phyloP scores from a whole-genome alignment of 192 early-diverging fungal genomes.

The Backusella liffmaniae region DNA sequence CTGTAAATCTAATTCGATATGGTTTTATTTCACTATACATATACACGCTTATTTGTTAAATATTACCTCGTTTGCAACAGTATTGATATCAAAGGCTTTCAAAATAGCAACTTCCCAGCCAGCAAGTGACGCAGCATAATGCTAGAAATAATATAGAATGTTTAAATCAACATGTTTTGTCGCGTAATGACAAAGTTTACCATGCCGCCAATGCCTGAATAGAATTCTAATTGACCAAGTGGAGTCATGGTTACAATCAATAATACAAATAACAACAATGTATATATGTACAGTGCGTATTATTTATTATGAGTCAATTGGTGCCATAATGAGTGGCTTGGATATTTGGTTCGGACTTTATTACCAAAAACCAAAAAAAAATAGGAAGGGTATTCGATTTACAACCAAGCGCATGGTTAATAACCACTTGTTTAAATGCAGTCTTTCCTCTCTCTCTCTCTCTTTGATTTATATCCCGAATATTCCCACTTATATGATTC shows the following conservation, averaged over 20 bases:
- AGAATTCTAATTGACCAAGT: conserved; percentile 51
- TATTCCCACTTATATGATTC: background rate
- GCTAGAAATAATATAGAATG: conserved; percentile 38
- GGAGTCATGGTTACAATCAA: conserved; percentile 4
- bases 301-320: background rate
- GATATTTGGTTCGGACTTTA: background rate
- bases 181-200: conserved; percentile 27
- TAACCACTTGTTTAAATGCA: background rate
- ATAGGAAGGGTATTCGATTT: background rate
- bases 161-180: background rate
- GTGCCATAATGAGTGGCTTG: background rate
- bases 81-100: conserved; percentile 95
- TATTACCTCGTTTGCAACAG: conserved; percentile 74
- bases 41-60: background rate
- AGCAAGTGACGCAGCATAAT: conserved; percentile 74
- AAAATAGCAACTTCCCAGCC: conserved; percentile 60
- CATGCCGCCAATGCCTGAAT: conserved; percentile 66
- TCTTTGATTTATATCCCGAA: background rate
- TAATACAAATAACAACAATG: background rate
- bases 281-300: background rate
- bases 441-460: background rate
- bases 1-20: conserved; percentile 26
- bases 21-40: background rate
- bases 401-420: background rate
- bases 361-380: background rate